Evolutionary conservation across 192 early-diverging fungal genomes (phyloP).

Genomic region (Coemansia sp.): DNA sequence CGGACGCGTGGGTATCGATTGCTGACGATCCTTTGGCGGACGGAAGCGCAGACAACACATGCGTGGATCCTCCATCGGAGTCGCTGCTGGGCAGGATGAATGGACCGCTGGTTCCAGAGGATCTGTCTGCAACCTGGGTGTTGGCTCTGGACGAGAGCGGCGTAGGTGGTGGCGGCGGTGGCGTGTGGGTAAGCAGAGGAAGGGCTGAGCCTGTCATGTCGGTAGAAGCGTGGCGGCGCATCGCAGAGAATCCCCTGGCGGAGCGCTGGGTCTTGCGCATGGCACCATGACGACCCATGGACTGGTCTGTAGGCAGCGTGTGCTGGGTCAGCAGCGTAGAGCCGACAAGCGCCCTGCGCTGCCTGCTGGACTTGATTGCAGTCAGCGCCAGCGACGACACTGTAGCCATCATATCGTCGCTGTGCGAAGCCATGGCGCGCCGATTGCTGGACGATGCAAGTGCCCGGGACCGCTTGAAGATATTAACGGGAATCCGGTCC

Average conservation of each 20-base stretch:
- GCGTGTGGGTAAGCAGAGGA: not conserved
- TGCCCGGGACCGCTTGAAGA: slow-evolving; percentile 52
- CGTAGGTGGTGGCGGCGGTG: slow-evolving; percentile 29
- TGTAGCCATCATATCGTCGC: slow-evolving; percentile 22
- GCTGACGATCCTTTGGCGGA: not conserved
- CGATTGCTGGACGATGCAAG: slow-evolving; percentile 33
- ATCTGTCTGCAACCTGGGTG: slow-evolving; percentile 4
- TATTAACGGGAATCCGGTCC: slow-evolving; percentile 55
- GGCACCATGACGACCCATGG: slow-evolving; percentile 15
- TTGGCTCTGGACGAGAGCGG: slow-evolving; percentile 4
- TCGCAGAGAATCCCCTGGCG: not conserved
- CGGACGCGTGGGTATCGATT: not conserved
- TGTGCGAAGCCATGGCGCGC: slow-evolving; percentile 10
- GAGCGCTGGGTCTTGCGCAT: not conserved
- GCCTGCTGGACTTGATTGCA: slow-evolving; percentile 50
- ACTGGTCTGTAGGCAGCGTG: slow-evolving; percentile 38
- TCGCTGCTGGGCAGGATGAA: not conserved
- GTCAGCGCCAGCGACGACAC: slow-evolving; percentile 48
- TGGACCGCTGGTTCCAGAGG: not conserved
- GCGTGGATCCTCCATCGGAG: not conserved
- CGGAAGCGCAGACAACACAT: not conserved
- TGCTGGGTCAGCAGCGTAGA: slow-evolving; percentile 51
- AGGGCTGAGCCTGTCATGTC: not conserved
- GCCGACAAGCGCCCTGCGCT: slow-evolving; percentile 42
- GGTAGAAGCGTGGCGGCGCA: slow-evolving; percentile 1